Percentiles rank a stretch among this genome's conserved stretches.
Evolutionary conservation across 257 asterid genomes (phyloP).

Genomic region (Haberlea rhodopensis): DNA sequence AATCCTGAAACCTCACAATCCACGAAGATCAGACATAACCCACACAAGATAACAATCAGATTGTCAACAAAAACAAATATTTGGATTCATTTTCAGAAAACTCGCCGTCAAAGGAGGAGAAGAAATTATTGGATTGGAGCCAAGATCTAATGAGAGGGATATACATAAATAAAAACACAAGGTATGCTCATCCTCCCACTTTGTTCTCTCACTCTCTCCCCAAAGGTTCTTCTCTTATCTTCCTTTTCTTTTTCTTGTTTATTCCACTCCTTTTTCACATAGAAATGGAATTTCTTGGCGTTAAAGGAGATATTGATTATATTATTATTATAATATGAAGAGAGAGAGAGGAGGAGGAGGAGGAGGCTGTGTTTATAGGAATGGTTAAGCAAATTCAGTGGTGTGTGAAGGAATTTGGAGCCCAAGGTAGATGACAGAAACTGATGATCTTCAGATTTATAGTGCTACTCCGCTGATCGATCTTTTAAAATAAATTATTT

Average conservation of each 20-base stretch:
- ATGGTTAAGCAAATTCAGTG: conserved; percentile 41
- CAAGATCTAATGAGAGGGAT: conserved; percentile 47
- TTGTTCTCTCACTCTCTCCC: conserved; percentile 26
- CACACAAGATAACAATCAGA: conserved; percentile 2
- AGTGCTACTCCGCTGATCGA: too few relatives aligned
- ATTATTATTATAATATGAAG: conserved; percentile 17
- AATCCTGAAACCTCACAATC: conserved; percentile 30
- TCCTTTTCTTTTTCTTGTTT: conserved; percentile 51
- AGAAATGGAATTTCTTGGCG: conserved; percentile 52
- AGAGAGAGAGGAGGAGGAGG: conserved; percentile 32
- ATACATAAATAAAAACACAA: too few relatives aligned
- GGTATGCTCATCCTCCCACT: conserved; percentile 44
- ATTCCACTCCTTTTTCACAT: conserved; percentile 48
- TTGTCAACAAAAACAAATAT: conserved; percentile 14
- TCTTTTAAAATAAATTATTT: too few relatives aligned
- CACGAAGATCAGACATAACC: conserved; percentile 26
- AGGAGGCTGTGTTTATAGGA: conserved; percentile 15
- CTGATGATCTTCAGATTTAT: conserved; percentile 23
- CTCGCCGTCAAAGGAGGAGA: conserved; percentile 32
- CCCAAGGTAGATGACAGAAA: conserved; percentile 43
- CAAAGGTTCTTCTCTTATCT: conserved; percentile 54
- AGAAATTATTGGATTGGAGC: conserved; percentile 19
- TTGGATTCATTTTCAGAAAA: background rate
- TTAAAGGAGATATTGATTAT: conserved; percentile 33
- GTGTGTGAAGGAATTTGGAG: conserved; percentile 52